Evolutionary conservation across 495 filamentous ascomycete species (phyloP).

Genomic region (Penicillium diatomitis): DNA sequence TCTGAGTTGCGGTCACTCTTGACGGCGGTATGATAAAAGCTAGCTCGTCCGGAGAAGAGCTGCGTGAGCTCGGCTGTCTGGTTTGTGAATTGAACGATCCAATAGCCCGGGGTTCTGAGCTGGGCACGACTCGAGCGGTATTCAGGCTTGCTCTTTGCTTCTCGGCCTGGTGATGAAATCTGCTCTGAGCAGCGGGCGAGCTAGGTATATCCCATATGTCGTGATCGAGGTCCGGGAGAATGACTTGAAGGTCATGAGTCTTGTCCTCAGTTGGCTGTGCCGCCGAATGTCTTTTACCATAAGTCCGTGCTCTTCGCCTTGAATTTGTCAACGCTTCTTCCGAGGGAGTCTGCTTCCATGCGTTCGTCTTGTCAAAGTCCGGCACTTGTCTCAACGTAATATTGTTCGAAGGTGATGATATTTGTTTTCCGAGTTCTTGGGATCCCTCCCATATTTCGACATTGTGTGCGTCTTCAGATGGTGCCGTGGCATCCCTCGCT

Average conservation of each 20-base stretch:
- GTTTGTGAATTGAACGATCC: not conserved
- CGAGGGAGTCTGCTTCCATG: not conserved
- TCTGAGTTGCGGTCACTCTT: not conserved
- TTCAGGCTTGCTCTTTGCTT: conserved; percentile 8
- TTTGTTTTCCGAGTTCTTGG: not conserved
- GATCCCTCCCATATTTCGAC: not conserved
- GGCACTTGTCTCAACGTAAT: not conserved
- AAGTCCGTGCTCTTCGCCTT: conserved; percentile 4
- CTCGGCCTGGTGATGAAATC: not conserved
- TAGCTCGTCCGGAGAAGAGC: conserved; percentile 25
- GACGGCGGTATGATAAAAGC: conserved; percentile 12
- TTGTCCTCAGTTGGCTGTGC: conserved; percentile 1
- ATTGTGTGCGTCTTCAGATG: not conserved
- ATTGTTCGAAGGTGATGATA: not conserved
- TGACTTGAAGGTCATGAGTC: not conserved
- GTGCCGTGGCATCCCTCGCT: not conserved
- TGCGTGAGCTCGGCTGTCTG: conserved; percentile 2
- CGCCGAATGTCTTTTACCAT: conserved; percentile 8
- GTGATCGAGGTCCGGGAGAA: not conserved
- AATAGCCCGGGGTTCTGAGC: not conserved
- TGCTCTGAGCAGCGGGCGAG: conserved; percentile 4
- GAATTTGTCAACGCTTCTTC: conserved; percentile 2
- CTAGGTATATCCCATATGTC: conserved; percentile 16
- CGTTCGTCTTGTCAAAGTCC: not conserved
- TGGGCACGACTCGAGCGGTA: not conserved